Percentiles rank a stretch among this genome's conserved stretches.
phyloP scores from a whole-genome alignment of 2,329 filamentous ascomycete species.

The Dothiorella sarmentorum region DNA sequence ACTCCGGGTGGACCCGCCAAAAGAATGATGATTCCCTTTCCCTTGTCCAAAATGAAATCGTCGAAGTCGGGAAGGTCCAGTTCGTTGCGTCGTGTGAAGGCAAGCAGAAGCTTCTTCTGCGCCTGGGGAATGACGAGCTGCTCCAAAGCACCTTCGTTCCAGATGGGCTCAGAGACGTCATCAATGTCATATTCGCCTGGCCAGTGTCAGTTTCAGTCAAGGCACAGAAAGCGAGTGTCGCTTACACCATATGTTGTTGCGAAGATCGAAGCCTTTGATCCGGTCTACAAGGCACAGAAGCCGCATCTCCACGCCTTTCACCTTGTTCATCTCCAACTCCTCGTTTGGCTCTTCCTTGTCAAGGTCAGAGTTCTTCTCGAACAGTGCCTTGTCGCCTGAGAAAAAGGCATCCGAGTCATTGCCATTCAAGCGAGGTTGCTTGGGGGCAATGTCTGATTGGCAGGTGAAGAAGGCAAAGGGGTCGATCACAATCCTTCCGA shows the following conservation, averaged over 20 bases:
- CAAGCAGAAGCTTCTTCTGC: constrained; percentile 32
- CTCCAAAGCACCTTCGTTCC: constrained; percentile 30
- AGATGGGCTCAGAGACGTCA: constrained; percentile 28
- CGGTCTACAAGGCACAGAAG: constrained; percentile 17
- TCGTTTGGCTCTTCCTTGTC: constrained; percentile 26
- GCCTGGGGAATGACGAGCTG: constrained; percentile 28
- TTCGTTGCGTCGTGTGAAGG: constrained; percentile 29
- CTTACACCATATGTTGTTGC: constrained; percentile 33
- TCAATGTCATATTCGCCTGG: constrained; percentile 19
- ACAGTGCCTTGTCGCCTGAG: background rate
- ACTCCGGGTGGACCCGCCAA: constrained; percentile 52
- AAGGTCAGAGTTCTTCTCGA: constrained; percentile 5
- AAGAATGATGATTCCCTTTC: constrained; percentile 50
- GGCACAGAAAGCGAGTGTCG: constrained; percentile 11
- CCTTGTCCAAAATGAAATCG: constrained; percentile 53
- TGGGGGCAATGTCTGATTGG: background rate
- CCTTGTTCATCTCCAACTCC: constrained; percentile 35
- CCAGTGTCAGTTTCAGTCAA: constrained; percentile 19
- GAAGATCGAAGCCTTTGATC: constrained; percentile 31
- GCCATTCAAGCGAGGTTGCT: background rate
- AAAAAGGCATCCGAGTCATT: background rate
- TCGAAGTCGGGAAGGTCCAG: constrained; percentile 36
- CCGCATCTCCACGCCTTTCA: constrained; percentile 18
- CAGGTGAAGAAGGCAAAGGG: background rate
- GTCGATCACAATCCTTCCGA: background rate